phyloP scores from a whole-genome alignment of 139 green algal genomes.

The Zygnema cylindricum region DNA sequence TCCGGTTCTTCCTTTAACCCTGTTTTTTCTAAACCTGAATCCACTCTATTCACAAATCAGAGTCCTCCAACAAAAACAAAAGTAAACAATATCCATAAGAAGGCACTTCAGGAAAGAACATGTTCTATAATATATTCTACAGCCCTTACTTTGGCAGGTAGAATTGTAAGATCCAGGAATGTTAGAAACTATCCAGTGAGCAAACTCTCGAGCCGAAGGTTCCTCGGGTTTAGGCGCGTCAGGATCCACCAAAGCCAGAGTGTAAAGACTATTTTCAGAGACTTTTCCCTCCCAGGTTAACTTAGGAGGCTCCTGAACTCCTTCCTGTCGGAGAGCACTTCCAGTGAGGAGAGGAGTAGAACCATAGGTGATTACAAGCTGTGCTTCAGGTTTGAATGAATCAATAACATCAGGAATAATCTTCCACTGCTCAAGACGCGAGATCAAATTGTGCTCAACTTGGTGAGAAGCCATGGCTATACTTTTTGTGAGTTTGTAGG shows the following conservation, averaged over 20 bases:
- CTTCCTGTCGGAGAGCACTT: neutral
- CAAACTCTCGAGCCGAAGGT: constrained; percentile 1
- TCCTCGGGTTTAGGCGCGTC: constrained; percentile 5
- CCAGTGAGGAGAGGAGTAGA: constrained; percentile 2
- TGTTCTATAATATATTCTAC: no score
- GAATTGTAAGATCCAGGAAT: constrained; percentile 8
- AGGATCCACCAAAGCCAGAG: constrained; percentile 1
- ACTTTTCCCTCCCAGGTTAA: neutral
- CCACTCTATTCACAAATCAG: no score
- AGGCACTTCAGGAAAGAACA: no score
- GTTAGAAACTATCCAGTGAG: constrained; percentile 9
- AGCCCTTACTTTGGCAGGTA: neutral
- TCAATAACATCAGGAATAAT: constrained; percentile 1
- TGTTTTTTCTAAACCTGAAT: no score
- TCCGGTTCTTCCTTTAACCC: no score
- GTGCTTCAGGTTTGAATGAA: neutral
- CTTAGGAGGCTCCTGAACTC: constrained; percentile 1
- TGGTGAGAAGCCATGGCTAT: neutral
- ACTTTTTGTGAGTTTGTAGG: no score
- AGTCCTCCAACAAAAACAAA: no score
- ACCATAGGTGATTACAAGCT: neutral
- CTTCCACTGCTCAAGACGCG: neutral
- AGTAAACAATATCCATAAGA: no score
- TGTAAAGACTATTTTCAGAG: neutral
- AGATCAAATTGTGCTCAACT: neutral